These are phyloP conservation scores for Alloteropsis semialata DNA, from an alignment of 176 grass and related monocot species.

Conservation along the genomic window DNA sequence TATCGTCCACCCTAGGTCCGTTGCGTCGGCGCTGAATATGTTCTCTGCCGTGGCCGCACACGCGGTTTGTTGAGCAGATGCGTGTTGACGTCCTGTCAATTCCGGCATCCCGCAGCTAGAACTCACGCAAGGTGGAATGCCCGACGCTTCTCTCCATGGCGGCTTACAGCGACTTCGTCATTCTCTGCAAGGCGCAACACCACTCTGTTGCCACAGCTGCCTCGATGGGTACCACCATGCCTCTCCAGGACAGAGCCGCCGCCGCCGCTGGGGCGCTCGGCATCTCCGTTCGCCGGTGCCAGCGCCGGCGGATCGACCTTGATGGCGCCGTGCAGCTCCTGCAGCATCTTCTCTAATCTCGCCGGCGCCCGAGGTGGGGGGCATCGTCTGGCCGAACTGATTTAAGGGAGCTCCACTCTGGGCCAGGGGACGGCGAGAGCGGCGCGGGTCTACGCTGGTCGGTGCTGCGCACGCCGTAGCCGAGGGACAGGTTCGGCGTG, in stretches of 20 bases:
- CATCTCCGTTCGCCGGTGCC: neutral
- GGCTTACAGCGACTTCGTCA: too few species aligned
- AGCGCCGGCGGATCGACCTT: conserved; percentile 10
- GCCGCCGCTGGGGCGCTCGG: neutral
- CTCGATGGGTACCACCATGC: too few species aligned
- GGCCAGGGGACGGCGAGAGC: conserved; percentile 2
- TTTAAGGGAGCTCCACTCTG: conserved; percentile 63
- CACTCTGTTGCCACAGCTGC: too few species aligned
- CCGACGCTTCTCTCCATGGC: too few species aligned
- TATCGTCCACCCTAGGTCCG: too few species aligned
- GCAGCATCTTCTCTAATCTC: conserved; percentile 51
- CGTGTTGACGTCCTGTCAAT: too few species aligned
- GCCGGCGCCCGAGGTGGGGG: neutral
- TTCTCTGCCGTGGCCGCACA: too few species aligned
- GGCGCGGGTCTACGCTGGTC: conserved; percentile 16
- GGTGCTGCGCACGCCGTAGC: neutral
- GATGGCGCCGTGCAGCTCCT: conserved; percentile 46
- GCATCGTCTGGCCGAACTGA: conserved; percentile 37
- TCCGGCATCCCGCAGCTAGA: too few species aligned
- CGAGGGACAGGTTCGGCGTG: conserved; percentile 28
- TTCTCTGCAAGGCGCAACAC: too few species aligned
- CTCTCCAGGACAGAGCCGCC: neutral
- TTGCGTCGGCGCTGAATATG: too few species aligned
- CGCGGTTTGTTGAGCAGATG: too few species aligned
- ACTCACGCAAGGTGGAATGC: too few species aligned